Base-by-base conservation (phyloP, 106 monocot species). In the Dendrobium chrysotoxum region DNA sequence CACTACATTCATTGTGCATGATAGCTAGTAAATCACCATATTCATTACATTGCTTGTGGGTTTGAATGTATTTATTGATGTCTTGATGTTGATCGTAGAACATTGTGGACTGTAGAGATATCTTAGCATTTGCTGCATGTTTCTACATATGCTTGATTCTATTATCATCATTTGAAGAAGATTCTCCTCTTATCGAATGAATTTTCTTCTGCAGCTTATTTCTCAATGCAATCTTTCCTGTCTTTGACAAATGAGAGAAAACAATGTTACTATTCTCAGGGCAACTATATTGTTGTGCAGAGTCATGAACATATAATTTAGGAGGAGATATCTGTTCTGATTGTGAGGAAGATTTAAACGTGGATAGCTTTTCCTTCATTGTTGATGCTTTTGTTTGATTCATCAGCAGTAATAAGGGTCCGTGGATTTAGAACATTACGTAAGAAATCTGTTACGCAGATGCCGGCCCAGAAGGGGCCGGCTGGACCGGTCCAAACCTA, bases 171-270 rank as follows among this genome's bases (percentile, higher is more conserved):
- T n/a, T 45, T 9, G 75, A 75, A 6, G 75, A 75, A 46, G 75
- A 75, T 26, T 25, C 75, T 2, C 75, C 26, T 8, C 42, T 25
- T 4, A 21, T 46, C 13, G 42, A 45, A 25, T 75, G 46, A 4
- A 75, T 26, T 46, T 46, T 25, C 17, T 46, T 75, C 45, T 45
- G 75, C 18, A 70, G 40, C 41, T 15, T 38, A 20, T 20, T 41
- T 41, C 40, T 4, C 40, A 20, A 20, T 11, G 4, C 70, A 70
- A 70, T 12, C 44, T 72, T 87, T 25, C 10, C 20, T 21, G 82
- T 58, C 75, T 58, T 89, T 9, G 83, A 81, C 47, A 87, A 92
- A 28, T 84, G 83, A 54, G 89, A 55, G 67, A 92, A 87, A 13
- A 80, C 28, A 39, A 64, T 11, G 23, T 74, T 68, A 15, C 72